These are phyloP conservation scores for Solanum chmielewskii DNA, from an alignment of 257 asterid genomes.

Conservation along the genomic window DNA sequence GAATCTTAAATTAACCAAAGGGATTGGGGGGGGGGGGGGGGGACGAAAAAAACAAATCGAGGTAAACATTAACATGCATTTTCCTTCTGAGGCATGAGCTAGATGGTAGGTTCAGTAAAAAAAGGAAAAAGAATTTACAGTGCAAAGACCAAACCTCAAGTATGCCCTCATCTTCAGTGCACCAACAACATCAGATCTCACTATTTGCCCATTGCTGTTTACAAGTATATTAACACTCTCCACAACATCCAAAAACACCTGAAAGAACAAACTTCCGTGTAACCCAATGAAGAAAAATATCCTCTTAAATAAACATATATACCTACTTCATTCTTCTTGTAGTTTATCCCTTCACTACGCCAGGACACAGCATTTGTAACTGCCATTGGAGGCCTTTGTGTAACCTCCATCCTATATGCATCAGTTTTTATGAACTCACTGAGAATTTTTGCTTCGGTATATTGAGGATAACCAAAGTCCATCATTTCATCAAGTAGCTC, in stretches of 20 bases:
- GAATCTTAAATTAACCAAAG: not conserved
- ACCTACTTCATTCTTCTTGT: slow-evolving; percentile 92
- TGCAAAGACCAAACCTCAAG: slow-evolving; percentile 59
- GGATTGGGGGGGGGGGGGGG: not conserved
- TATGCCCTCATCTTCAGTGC: slow-evolving; percentile 97
- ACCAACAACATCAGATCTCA: slow-evolving; percentile 96
- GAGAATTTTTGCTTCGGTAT: slow-evolving; percentile 95
- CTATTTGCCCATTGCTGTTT: slow-evolving; percentile 94
- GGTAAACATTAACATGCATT: not conserved
- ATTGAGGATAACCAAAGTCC: slow-evolving; percentile 99
- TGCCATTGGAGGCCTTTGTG: slow-evolving; percentile 99
- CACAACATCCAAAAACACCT: slow-evolving; percentile 99
- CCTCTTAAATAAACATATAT: not conserved
- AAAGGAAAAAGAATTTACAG: not conserved
- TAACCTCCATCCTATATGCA: slow-evolving; percentile 97
- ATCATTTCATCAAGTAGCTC: slow-evolving; percentile 98
- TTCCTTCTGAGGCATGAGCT: not conserved
- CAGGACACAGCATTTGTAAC: slow-evolving; percentile 99
- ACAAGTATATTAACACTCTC: slow-evolving; percentile 99
- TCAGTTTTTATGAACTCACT: slow-evolving; percentile 98
- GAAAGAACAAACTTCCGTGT: slow-evolving; percentile 15
- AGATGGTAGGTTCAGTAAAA: not conserved
- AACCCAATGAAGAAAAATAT: slow-evolving; percentile 1
- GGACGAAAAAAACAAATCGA: not conserved
- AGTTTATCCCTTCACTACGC: slow-evolving; percentile 98